Percentiles rank a stretch among this genome's conserved stretches.
Evolutionary conservation across 257 asterid species (phyloP).

Genomic region (Agastache rugosa): DNA sequence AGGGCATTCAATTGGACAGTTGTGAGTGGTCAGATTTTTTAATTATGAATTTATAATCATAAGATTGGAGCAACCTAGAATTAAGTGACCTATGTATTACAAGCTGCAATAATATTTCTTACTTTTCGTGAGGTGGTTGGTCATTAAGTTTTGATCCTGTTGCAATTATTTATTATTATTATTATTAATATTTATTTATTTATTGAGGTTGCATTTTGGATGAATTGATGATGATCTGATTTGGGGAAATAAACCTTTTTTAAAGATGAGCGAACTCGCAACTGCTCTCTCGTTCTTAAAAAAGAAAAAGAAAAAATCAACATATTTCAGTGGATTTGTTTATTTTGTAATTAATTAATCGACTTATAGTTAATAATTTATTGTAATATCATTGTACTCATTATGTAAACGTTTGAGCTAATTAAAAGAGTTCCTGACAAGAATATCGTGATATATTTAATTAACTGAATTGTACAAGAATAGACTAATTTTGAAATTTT

Average conservation of each 20-base stretch:
- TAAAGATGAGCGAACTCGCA: too few relatives aligned
- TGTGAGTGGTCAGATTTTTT: slow-evolving; percentile 40
- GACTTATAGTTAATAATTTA: not conserved
- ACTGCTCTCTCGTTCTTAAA: too few relatives aligned
- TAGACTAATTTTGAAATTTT: not conserved
- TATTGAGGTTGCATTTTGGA: not conserved
- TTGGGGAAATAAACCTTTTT: not conserved
- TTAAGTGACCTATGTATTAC: slow-evolving; percentile 23
- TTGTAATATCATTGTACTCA: not conserved
- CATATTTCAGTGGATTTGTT: not conserved
- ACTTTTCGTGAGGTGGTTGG: slow-evolving; percentile 30
- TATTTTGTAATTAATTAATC: not conserved
- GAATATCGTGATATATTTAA: not conserved
- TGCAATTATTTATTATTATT: not conserved
- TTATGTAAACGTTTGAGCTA: not conserved
- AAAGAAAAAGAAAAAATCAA: too few relatives aligned
- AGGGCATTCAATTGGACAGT: slow-evolving; percentile 49
- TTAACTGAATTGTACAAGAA: not conserved
- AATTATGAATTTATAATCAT: slow-evolving; percentile 21
- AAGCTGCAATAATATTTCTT: slow-evolving; percentile 1
- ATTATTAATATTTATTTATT: not conserved
- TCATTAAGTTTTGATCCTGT: not conserved
- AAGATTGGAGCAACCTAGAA: slow-evolving; percentile 21
- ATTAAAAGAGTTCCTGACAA: not conserved
- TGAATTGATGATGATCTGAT: not conserved